Evolutionary conservation across 2,329 filamentous ascomycete species (phyloP), one percentile per base, ranked within the genome.

Genomic region (Claviceps spartinae): DNA sequence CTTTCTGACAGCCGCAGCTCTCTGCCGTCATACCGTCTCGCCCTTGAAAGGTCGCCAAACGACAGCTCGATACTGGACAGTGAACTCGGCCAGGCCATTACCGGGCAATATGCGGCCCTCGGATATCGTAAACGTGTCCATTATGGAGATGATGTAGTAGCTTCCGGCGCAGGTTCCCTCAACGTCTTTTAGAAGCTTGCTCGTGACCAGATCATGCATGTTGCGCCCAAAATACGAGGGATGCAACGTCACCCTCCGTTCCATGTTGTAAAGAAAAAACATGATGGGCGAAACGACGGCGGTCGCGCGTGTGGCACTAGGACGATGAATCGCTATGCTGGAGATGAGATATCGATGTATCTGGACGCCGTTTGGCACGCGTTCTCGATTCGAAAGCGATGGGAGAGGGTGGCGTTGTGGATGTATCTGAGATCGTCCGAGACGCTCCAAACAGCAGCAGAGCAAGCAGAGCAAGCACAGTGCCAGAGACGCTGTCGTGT

Each of bases 241-340:
- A 66, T 98, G 93, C 63, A 98, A 80, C 60, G 88, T 90, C 63
- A 97, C 90, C 65, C 88, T 85, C 66, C 91, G 89, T 72, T 95
- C 89, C 70, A 97, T 85, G 66, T 95, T 91, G 71, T 95, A 88
- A 58, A 98, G 86, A 75, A 98, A 98, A 71, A 97, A 98, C 93
- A 98, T 98, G 61, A 57, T 72, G 69, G 57, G 51, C 51, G 38
- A 55, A 20, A 47, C 11, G 7, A 14, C 14, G 22, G 3, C 2
- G n/a, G 22, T 9, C 34, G 24, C 49, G 34, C 49, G 34, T 30
- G 38, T 9, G 20, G 18, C 18, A 37, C 6, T n/a, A n/a, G n/a
- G 24, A 34, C 9, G 18, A 30, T 18, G 24, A 43, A 34, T 51
- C 43, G 36, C 4, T 45, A 34, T 13, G 24, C 16, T 14, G 11